These are phyloP conservation scores for Cyclocybe aegerita DNA, from an alignment of 768 basidiomycete species.

Conservation along the genomic window DNA sequence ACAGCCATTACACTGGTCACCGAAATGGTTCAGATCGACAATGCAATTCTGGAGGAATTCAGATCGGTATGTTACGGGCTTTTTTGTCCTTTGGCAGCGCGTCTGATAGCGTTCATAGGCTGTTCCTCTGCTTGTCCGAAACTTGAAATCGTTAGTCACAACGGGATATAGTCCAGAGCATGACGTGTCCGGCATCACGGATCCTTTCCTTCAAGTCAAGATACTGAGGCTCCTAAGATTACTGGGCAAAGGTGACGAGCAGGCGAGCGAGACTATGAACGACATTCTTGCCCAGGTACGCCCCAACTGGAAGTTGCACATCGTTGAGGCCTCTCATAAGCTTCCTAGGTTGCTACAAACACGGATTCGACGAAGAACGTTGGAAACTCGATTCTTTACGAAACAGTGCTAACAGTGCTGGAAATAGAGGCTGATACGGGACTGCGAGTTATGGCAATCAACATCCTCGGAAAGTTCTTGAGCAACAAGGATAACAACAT, in stretches of 20 bases:
- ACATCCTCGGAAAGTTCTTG: constrained; percentile 97
- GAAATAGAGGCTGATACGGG: constrained; percentile 98
- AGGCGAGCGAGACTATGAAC: constrained; percentile 96
- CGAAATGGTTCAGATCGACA: constrained; percentile 89
- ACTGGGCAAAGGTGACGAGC: constrained; percentile 82
- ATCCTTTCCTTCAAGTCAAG: constrained; percentile 94
- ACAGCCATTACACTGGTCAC: constrained; percentile 93
- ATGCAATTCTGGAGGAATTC: constrained; percentile 76
- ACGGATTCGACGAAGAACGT: constrained; percentile 98
- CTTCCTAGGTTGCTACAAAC: constrained; percentile 89
- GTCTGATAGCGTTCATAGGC: constrained; percentile 47
- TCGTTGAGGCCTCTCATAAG: constrained; percentile 3
- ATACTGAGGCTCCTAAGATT: constrained; percentile 84
- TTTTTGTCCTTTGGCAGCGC: not conserved
- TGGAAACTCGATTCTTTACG: constrained; percentile 96
- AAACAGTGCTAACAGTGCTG: constrained; percentile 93
- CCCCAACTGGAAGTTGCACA: not conserved
- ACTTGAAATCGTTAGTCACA: constrained; percentile 91
- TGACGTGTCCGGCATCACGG: constrained; percentile 98
- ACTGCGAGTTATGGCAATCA: constrained; percentile 98
- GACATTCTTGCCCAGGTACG: constrained; percentile 93
- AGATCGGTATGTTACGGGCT: constrained; percentile 62
- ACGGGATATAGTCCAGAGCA: constrained; percentile 99
- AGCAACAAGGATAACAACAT: constrained; percentile 99
- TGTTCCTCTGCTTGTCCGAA: constrained; percentile 90